phyloP scores from a whole-genome alignment of 331 rosid genomes.

The Pyrus hybrid region DNA sequence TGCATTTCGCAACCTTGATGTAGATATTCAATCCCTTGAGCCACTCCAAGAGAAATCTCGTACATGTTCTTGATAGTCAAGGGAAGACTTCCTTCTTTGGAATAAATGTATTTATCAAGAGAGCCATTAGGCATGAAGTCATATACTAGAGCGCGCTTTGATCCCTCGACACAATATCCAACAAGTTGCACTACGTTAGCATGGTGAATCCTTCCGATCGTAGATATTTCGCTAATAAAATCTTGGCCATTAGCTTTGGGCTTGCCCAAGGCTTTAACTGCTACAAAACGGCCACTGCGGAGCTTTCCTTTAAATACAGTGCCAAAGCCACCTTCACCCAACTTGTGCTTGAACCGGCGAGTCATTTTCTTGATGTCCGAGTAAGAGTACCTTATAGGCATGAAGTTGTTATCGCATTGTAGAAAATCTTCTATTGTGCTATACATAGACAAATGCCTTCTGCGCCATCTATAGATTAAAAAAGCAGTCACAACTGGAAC shows the following conservation, averaged over 20 bases:
- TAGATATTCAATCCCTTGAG: constrained; percentile 8
- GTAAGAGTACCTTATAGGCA: neutral
- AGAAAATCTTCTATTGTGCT: neutral
- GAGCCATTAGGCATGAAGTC: constrained; percentile 26
- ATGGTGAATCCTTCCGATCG: constrained; percentile 1
- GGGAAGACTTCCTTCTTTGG: neutral
- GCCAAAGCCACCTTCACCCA: neutral
- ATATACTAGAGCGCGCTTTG: constrained; percentile 1
- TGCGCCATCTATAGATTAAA: neutral
- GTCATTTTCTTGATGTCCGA: neutral
- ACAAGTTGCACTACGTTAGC: constrained; percentile 7
- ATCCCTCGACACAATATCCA: neutral
- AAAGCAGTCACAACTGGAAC: neutral
- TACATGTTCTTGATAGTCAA: neutral
- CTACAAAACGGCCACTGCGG: neutral
- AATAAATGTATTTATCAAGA: neutral
- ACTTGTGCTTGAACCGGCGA: neutral
- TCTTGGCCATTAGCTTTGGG: constrained; percentile 7
- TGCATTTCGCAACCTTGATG: constrained; percentile 12
- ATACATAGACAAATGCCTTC: neutral
- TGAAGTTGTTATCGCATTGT: neutral
- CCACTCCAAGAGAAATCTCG: neutral
- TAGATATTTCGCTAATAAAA: neutral
- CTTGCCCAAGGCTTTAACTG: neutral
- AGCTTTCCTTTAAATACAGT: neutral